Percentiles rank a stretch among this genome's conserved stretches.
These are phyloP conservation scores for Cordyceps cicadae DNA, from an alignment of 2,329 filamentous ascomycete genomes.

Conservation along the genomic window DNA sequence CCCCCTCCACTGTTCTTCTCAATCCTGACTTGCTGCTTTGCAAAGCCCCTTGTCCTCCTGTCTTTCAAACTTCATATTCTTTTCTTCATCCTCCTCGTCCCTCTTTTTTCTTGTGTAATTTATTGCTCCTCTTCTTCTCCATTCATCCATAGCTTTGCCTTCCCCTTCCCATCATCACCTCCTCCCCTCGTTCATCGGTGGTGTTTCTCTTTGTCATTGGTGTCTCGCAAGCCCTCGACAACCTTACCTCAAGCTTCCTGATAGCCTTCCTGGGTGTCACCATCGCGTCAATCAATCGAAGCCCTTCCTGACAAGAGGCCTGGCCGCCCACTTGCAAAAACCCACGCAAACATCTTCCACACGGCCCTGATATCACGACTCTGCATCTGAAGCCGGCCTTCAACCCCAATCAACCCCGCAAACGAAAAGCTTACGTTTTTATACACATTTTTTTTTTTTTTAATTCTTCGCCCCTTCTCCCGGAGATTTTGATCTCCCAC, in stretches of 20 bases:
- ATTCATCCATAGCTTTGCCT: conserved; percentile 17
- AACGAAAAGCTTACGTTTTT: conserved; percentile 5
- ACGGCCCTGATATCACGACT: conserved; percentile 6
- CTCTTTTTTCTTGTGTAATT: background rate
- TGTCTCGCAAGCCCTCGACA: background rate
- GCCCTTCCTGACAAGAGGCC: background rate
- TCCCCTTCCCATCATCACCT: conserved; percentile 14
- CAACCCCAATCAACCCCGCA: conserved; percentile 15
- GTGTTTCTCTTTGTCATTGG: background rate
- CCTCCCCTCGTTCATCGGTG: conserved; percentile 5
- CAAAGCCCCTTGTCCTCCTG: background rate
- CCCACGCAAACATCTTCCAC: background rate
- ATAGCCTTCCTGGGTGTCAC: background rate
- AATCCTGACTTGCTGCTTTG: conserved; percentile 6
- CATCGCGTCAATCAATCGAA: background rate
- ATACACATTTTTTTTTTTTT: background rate
- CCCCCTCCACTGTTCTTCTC: conserved; percentile 3
- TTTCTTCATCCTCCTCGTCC: background rate
- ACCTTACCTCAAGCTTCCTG: background rate
- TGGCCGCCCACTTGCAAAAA: background rate
- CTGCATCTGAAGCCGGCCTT: conserved; percentile 11
- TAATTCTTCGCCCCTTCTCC: background rate
- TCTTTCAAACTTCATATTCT: conserved; percentile 6
- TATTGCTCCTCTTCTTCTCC: conserved; percentile 15
- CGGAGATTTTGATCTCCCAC: background rate